Evolutionary conservation across 2,329 filamentous ascomycete species (phyloP).

Genomic region (Trematosphaeria pertusa): DNA sequence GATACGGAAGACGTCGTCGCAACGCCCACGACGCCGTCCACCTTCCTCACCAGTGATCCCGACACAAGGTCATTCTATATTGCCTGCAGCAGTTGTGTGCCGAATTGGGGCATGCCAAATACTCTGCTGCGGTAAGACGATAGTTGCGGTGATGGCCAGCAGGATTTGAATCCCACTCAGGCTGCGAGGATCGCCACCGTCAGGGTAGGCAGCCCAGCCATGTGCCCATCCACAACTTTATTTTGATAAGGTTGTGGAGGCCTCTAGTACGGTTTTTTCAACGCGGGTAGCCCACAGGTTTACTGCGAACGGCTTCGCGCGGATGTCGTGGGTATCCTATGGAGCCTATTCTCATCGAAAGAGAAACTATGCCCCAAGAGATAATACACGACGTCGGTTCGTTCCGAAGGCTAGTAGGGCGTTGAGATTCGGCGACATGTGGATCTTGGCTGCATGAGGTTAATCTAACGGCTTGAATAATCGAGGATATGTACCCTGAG

Average conservation of each 20-base stretch:
- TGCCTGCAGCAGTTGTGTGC: conserved; percentile 17
- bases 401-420: background rate
- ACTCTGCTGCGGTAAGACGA: conserved; percentile 25
- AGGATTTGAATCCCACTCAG: conserved; percentile 18
- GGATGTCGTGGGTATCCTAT: conserved; percentile 4
- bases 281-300: background rate
- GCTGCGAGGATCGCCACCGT: conserved; percentile 16
- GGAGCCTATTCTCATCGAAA: too few relatives aligned
- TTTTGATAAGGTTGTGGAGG: background rate
- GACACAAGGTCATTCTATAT: conserved; percentile 11
- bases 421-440: background rate
- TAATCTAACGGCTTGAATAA: conserved; percentile 4
- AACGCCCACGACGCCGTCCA: conserved; percentile 5
- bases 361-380: too few relatives aligned
- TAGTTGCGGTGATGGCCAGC: conserved; percentile 15
- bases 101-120: conserved; percentile 15
- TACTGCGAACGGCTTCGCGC: background rate
- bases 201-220: conserved; percentile 13
- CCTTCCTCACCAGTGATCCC: conserved; percentile 22
- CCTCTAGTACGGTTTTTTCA: too few relatives aligned
- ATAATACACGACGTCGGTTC: too few relatives aligned
- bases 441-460: conserved; percentile 14
- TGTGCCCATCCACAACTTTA: conserved; percentile 6
- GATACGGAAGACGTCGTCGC: background rate
- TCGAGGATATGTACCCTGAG: background rate